phyloP scores from a whole-genome alignment of 83 land plant genomes.

The Diphasiastrum complanatum region DNA sequence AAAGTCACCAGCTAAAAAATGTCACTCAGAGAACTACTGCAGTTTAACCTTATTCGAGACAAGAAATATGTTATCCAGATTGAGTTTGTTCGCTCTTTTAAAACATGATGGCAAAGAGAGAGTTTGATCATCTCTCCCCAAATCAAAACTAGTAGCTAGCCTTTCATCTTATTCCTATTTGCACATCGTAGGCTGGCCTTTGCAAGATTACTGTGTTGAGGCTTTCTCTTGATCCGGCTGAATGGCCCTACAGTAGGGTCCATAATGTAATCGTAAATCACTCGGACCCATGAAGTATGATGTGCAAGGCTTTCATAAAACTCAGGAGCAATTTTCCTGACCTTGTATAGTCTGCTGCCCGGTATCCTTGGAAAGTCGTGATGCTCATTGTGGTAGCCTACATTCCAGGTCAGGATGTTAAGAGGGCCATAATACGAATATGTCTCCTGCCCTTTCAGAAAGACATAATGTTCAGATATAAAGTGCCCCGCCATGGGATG shows the following conservation, averaged over 20 bases:
- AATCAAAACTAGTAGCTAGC: no score
- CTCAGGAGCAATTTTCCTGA: slow-evolving; percentile 89
- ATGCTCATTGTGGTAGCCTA: slow-evolving; percentile 97
- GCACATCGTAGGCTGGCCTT: no score
- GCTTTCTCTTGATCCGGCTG: slow-evolving; percentile 76
- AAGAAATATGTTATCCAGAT: no score
- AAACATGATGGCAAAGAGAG: no score
- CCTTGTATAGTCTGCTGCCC: slow-evolving; percentile 73
- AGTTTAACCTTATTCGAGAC: no score
- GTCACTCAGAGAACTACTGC: no score
- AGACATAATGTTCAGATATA: slow-evolving; percentile 91
- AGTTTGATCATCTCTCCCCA: no score
- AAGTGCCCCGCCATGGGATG: slow-evolving; percentile 99
- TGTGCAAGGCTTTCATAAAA: slow-evolving; percentile 60
- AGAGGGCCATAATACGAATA: slow-evolving; percentile 96
- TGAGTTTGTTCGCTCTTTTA: no score
- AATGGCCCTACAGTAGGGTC: slow-evolving; percentile 83
- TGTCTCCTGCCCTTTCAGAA: slow-evolving; percentile 85
- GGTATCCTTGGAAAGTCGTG: slow-evolving; percentile 96
- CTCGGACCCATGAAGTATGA: slow-evolving; percentile 86
- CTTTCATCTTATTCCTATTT: no score
- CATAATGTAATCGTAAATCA: slow-evolving; percentile 80
- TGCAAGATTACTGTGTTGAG: no score
- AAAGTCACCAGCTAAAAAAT: no score
- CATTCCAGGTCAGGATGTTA: slow-evolving; percentile 83